A percentile compares a stretch with the other conserved stretches of the same genome.
These are phyloP conservation scores for Mycotypha africana DNA, from an alignment of 371 early-diverging fungal species.

Conservation along the genomic window DNA sequence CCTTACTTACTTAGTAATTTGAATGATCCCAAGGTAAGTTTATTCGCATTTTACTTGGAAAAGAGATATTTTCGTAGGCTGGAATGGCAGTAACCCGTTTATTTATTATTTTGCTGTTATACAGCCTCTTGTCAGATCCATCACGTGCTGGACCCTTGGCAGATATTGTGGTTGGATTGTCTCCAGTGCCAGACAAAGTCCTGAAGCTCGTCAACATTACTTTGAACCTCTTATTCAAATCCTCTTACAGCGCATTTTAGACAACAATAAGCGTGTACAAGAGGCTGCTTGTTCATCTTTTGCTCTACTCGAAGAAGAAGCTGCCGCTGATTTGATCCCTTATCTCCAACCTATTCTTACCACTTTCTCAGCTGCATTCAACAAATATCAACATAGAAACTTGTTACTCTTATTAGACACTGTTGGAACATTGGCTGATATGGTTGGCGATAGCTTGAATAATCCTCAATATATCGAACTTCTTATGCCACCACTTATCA, in stretches of 20 bases:
- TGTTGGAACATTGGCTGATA: constrained; percentile 89
- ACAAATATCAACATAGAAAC: constrained; percentile 87
- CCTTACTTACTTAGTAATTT: constrained; percentile 80
- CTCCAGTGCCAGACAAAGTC: constrained; percentile 41
- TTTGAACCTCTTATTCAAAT: constrained; percentile 77
- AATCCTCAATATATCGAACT: constrained; percentile 67
- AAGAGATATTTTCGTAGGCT: too few relatives aligned
- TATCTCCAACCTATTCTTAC: constrained; percentile 79
- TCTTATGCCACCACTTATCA: constrained; percentile 80
- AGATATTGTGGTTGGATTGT: constrained; percentile 81
- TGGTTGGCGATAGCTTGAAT: constrained; percentile 76
- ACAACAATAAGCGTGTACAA: constrained; percentile 92
- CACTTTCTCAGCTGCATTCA: constrained; percentile 73
- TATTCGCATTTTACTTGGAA: background rate
- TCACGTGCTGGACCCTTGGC: constrained; percentile 96
- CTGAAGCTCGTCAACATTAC: constrained; percentile 61
- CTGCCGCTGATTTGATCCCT: constrained; percentile 67
- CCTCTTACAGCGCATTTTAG: constrained; percentile 72
- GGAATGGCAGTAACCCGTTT: background rate
- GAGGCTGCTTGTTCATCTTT: constrained; percentile 92
- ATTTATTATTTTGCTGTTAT: background rate
- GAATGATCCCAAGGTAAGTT: constrained; percentile 67
- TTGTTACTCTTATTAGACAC: constrained; percentile 88
- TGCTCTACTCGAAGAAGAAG: constrained; percentile 88
- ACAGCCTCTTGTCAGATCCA: constrained; percentile 89